Conservation (phyloP, 805 yeast species). For the Metschnikowia sp. region DNA sequence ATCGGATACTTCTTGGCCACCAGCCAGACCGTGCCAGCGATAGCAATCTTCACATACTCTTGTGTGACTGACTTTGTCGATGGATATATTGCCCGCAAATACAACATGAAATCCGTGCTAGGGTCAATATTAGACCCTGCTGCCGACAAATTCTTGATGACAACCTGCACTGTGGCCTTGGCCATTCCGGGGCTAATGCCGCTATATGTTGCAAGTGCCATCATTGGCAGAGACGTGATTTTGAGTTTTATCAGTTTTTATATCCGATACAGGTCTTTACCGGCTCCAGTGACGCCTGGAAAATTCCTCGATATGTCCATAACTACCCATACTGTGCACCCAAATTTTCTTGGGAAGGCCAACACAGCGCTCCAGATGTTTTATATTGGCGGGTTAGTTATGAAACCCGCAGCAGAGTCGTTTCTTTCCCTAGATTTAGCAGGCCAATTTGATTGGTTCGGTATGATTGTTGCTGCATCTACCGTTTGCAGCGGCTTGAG, state of each 20-base stretch:
- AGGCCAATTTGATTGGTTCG: slow-evolving; percentile 23
- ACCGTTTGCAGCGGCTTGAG: slow-evolving; percentile 77
- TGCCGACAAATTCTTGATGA: slow-evolving; percentile 91
- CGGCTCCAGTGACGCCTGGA: slow-evolving; percentile 67
- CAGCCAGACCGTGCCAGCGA: slow-evolving; percentile 61
- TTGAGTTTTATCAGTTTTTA: slow-evolving; percentile 70
- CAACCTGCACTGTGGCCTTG: slow-evolving; percentile 75
- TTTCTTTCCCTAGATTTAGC: slow-evolving; percentile 12
- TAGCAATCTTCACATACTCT: slow-evolving; percentile 75
- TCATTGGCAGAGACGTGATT: slow-evolving; percentile 79
- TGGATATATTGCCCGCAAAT: slow-evolving; percentile 85
- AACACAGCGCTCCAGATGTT: slow-evolving; percentile 93
- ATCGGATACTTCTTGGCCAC: slow-evolving; percentile 76
- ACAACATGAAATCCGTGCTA: slow-evolving; percentile 69
- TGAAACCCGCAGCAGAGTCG: slow-evolving; percentile 31
- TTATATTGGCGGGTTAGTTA: slow-evolving; percentile 57
- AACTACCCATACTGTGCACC: slow-evolving; percentile 83
- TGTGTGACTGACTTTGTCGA: slow-evolving; percentile 89
- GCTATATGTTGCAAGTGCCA: slow-evolving; percentile 53
- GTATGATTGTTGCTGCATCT: slow-evolving; percentile 44
- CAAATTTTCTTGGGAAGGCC: slow-evolving; percentile 79
- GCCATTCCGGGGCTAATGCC: slow-evolving; percentile 73
- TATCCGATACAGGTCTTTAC: slow-evolving; percentile 68
- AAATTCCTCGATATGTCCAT: slow-evolving; percentile 73
- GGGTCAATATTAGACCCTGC: slow-evolving; percentile 93